Conservation (phyloP, 139 green algal species). For the Chloropicon primus region DNA sequence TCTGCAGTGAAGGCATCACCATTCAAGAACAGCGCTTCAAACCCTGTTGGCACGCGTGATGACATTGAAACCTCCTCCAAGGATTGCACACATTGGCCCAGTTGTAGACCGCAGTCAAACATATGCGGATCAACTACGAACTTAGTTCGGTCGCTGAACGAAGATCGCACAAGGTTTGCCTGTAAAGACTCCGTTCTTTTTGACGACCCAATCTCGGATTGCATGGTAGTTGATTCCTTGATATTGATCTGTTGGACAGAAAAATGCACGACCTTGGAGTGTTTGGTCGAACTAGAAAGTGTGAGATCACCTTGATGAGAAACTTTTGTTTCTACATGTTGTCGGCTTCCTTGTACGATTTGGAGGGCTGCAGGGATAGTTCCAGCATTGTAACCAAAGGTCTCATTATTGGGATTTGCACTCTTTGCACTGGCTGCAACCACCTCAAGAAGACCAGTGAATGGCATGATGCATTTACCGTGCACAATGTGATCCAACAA, state of each 20-base stretch:
- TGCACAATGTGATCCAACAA: neutral
- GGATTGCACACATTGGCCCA: neutral
- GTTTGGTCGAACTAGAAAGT: neutral
- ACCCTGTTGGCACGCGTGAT: neutral
- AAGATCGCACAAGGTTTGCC: neutral
- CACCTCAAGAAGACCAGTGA: neutral
- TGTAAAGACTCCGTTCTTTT: neutral
- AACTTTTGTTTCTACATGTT: neutral
- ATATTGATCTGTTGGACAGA: neutral
- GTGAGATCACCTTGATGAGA: neutral
- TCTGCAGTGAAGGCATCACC: neutral
- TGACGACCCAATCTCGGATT: neutral
- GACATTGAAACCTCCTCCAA: neutral
- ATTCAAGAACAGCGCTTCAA: neutral
- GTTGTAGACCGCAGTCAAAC: neutral
- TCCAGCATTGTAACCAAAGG: neutral
- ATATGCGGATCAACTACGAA: neutral
- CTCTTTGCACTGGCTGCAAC: neutral
- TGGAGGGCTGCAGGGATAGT: neutral
- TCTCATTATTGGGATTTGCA: neutral
- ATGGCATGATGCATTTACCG: neutral
- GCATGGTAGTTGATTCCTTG: neutral
- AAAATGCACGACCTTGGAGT: neutral
- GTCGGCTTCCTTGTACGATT: neutral
- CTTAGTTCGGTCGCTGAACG: neutral